Evolutionary conservation across 2,329 filamentous ascomycete genomes (phyloP).

Genomic region (Beauveria scarabaeidicola): DNA sequence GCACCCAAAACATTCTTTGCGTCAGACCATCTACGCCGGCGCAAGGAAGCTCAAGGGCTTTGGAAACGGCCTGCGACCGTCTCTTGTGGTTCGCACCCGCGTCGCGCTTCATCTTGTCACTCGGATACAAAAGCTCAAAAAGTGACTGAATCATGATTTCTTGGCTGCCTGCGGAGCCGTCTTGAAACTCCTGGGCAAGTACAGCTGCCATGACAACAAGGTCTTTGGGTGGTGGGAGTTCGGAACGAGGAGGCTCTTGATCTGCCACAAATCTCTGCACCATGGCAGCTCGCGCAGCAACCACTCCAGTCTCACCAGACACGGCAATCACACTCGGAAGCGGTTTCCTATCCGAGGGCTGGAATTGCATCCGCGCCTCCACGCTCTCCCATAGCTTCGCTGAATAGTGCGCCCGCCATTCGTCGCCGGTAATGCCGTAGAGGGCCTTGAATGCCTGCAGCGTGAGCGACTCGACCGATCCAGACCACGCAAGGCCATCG

Average conservation of each 20-base stretch:
- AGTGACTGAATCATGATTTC: neutral
- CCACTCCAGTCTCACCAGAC: slow-evolving; percentile 8
- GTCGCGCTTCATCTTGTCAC: neutral
- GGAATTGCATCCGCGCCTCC: slow-evolving; percentile 19
- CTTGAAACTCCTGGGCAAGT: neutral
- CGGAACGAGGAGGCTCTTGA: neutral
- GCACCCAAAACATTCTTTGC: slow-evolving; percentile 22
- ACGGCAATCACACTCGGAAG: slow-evolving; percentile 19
- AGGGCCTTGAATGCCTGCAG: slow-evolving; percentile 16
- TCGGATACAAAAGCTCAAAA: neutral
- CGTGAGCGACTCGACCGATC: neutral
- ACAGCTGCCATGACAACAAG: slow-evolving; percentile 1
- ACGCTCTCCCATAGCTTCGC: slow-evolving; percentile 19
- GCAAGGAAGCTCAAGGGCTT: slow-evolving; percentile 15
- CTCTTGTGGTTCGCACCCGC: neutral
- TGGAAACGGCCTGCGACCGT: neutral
- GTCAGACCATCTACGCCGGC: slow-evolving; percentile 14
- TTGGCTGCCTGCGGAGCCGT: neutral
- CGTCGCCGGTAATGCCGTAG: slow-evolving; percentile 17
- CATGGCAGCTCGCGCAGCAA: neutral
- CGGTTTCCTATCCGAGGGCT: slow-evolving; percentile 20
- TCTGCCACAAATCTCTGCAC: neutral
- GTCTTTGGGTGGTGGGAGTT: neutral
- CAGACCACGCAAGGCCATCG: neutral
- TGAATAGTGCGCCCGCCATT: slow-evolving; percentile 23